These are phyloP conservation scores for Aegilops sharonensis DNA, from an alignment of 176 grass and related monocot genomes.

Conservation along the genomic window DNA sequence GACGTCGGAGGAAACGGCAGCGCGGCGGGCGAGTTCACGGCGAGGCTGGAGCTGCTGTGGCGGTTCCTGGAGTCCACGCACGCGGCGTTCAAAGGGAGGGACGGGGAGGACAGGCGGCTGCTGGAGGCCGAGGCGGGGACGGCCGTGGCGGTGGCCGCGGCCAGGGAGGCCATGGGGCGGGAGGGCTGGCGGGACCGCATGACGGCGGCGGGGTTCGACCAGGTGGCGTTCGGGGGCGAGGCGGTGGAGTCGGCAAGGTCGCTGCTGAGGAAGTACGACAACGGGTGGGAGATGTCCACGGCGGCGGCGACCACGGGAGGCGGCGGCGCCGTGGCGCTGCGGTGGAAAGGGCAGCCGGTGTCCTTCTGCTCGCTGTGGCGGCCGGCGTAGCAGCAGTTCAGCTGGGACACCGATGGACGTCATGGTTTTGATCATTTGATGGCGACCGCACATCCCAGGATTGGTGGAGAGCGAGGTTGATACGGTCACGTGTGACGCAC, in stretches of 20 bases:
- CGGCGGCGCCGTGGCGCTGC: slow-evolving; percentile 42
- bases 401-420: neutral
- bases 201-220: slow-evolving; percentile 57
- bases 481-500: neutral
- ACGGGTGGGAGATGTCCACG: slow-evolving; percentile 73
- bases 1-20: slow-evolving; percentile 40
- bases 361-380: slow-evolving; percentile 95
- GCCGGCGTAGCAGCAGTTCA: slow-evolving; percentile 15
- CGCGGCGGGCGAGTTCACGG: slow-evolving; percentile 45
- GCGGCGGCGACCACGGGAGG: neutral
- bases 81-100: slow-evolving; percentile 80
- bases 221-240: slow-evolving; percentile 68
- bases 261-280: slow-evolving; percentile 84
- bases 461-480: neutral
- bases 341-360: slow-evolving; percentile 92
- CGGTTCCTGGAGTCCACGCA: slow-evolving; percentile 85
- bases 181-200: slow-evolving; percentile 80
- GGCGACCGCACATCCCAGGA: neutral
- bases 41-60: slow-evolving; percentile 65
- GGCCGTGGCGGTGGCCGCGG: slow-evolving; percentile 3
- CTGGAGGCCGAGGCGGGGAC: slow-evolving; percentile 73
- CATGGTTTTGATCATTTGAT: neutral
- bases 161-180: slow-evolving; percentile 31
- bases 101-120: slow-evolving; percentile 58
- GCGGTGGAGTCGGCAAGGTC: slow-evolving; percentile 62